Base-by-base conservation (phyloP, 352 stramenopile genomes). In the Plasmopara muralis region DNA sequence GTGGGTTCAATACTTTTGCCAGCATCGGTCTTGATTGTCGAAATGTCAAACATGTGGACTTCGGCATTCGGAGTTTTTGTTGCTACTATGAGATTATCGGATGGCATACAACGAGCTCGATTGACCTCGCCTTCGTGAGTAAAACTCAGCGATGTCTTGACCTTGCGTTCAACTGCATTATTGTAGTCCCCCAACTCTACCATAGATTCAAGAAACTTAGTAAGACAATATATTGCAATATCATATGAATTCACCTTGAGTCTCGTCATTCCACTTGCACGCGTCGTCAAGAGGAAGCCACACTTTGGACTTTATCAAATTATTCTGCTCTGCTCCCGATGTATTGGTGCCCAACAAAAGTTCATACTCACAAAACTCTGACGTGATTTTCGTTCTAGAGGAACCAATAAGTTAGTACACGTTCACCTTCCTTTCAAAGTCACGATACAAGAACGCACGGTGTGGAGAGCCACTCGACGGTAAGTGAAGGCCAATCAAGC, bases 71-170 rank as follows among this genome's bases (percentile, higher is more conserved):
- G 89, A 10, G 93, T 96, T 62, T 98, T 98, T 47, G 95, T 98
- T 15, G 96, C 97, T 15, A 99, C 91, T 31, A 99, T 81, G 62
- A 98, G 98, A 53, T 97, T 87, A 73, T 99, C 98, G 50, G 96
- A 90, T 13, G 97, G 97, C 94, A 98, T 98, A 78, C 96, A 97
- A 5, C 97, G 71, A 37, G 97, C 97, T 43, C 83, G 89, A 79
- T 99, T 99, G 29, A 99, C 95, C 69, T 99, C 97, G 6, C 97
- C 97, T 30, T 98, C 90, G 63, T 99, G 96, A 53, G 96, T 95
- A 60, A 99, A 96, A 56, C 95, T 96, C 47, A 98, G 89, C 43
- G 84, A 82, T 20, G 98, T 85, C 44, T 98, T 90, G 34, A 99
- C 83, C 53, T 98, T 98, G 51, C 85, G 86, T 12, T 77, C 72